Base-by-base conservation (phyloP, 2,329 filamentous ascomycete genomes). In the Pseudovirgaria hyperparasitica region DNA sequence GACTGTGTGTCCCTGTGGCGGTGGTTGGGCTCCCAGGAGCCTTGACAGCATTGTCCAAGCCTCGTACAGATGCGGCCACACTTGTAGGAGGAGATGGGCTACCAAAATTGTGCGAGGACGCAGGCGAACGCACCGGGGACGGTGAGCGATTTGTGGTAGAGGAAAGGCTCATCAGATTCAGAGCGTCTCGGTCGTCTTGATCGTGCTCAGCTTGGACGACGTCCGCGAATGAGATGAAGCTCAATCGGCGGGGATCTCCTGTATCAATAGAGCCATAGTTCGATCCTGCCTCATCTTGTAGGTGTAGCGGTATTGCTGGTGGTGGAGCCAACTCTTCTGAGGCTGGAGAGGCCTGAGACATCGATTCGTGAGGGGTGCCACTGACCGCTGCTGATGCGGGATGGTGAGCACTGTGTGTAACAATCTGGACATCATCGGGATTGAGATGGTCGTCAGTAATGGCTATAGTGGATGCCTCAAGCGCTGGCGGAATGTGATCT, bases 161-260 rank as follows among this genome's bases (percentile, higher is more conserved):
- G 6, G 76, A 75, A 12, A 81, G 57, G 9, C 76, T 77, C 26
- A 72, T 68, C 32, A 78, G 57, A 48, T 84, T 75, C 30, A 81
- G n/a, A 29, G 75, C 77, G 33, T 87, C 80, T 37, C 76, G 65
- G 39, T 67, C 75, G 24, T 69, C 64, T 19, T 74, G 69, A 16
- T 71, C 72, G 43, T 87, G 81, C 50, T 90, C 82, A 18, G 77
- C 70, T 49, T 92, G 84, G 21, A 96, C 84, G 7, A 96, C 84
- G 45, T 96, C 87, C 34, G 87, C 86, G 54, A 96, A 96, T 6
- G 85, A 93, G 48, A 96, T 92, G 58, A 96, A 96, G 51, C 81
- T 90, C 35, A 96, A 59, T 13, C 87, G 74, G 23, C 82, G 76
- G 11, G 92, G 71, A 43, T 93, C 86, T 24, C 72, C 67, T 20